A percentile compares a stretch with the other conserved stretches of the same genome.
Conservation (phyloP, 1,284 basidiomycete genomes). For the Rhodotorula sp. region DNA sequence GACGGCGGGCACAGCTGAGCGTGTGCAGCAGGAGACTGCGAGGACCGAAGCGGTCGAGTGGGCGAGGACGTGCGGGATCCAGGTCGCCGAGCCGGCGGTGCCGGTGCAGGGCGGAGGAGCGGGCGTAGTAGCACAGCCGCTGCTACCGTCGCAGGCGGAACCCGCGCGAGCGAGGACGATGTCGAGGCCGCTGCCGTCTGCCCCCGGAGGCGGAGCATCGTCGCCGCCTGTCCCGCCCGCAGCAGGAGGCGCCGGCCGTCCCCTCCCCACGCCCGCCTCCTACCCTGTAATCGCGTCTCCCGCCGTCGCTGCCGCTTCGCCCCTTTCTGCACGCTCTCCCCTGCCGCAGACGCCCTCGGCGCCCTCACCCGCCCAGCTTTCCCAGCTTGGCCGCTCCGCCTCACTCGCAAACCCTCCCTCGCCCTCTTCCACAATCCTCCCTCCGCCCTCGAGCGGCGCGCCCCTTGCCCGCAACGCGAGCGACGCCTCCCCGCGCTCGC, state of each 20-base stretch:
- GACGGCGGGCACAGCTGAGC: not conserved
- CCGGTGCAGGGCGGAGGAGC: not conserved
- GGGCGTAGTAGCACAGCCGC: not conserved
- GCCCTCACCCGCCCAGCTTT: not conserved
- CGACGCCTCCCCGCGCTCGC: not conserved
- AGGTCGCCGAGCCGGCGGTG: constrained; percentile 1
- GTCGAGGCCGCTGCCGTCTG: constrained; percentile 7
- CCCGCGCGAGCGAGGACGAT: not conserved
- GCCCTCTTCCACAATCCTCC: not conserved
- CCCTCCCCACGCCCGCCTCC: not conserved
- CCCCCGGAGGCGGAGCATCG: not conserved
- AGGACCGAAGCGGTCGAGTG: constrained; percentile 36
- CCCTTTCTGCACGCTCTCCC: not conserved
- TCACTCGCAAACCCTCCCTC: not conserved
- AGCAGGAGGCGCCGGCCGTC: not conserved
- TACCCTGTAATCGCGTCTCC: not conserved
- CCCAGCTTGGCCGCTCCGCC: not conserved
- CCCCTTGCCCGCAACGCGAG: not conserved
- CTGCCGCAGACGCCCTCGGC: not conserved
- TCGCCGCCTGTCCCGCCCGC: not conserved
- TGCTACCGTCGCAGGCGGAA: not conserved
- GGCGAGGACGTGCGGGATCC: constrained; percentile 21
- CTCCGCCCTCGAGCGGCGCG: not conserved
- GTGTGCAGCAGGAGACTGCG: constrained; percentile 17
- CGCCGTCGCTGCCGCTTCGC: not conserved